These are phyloP conservation scores for Stipa capillata DNA, from an alignment of 176 grass and related monocot species.

Conservation along the genomic window DNA sequence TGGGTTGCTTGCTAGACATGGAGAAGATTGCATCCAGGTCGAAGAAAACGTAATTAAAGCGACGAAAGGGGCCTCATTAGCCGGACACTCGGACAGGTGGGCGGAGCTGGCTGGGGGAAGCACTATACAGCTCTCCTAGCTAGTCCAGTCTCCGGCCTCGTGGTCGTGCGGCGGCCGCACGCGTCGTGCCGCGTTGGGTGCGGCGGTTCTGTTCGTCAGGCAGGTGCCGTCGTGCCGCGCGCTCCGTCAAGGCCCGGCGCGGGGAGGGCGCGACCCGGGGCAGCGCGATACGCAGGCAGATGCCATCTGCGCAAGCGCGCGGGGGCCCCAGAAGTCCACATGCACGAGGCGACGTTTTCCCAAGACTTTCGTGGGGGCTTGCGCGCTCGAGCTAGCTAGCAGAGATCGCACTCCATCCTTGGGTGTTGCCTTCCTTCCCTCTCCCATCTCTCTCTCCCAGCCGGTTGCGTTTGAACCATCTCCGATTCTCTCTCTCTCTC, in stretches of 20 bases:
- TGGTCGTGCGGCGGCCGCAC: no score
- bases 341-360: not conserved
- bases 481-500: not conserved
- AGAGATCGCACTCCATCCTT: not conserved
- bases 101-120: not conserved
- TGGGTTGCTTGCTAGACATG: not conserved
- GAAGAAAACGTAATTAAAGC: not conserved
- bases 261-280: slow-evolving; percentile 26
- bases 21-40: not conserved
- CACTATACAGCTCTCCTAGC: not conserved
- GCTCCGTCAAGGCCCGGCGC: not conserved
- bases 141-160: no score
- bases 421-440: not conserved
- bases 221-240: no score
- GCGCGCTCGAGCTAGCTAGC: no score
- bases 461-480: not conserved
- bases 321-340: not conserved
- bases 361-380: not conserved
- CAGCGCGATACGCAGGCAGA: not conserved
- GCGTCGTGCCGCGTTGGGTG: not conserved
- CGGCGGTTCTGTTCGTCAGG: not conserved
- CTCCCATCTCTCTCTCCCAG: no score
- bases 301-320: not conserved
- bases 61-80: not conserved
- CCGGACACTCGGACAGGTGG: not conserved